phyloP scores from a whole-genome alignment of 2,329 filamentous ascomycete species.

The Aspergillus sergii region DNA sequence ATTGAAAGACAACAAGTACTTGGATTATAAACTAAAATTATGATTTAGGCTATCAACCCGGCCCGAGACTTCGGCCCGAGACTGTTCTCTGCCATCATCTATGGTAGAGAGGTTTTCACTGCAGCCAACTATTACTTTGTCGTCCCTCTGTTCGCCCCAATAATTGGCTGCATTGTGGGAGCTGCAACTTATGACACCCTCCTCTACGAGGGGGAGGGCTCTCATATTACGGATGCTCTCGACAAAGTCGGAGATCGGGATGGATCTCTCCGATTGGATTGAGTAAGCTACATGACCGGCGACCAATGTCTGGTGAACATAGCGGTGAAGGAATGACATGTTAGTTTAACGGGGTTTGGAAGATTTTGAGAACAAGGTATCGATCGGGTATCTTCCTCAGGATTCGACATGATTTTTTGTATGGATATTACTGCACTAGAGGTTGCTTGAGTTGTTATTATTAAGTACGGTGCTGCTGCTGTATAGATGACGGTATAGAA shows the following conservation, averaged over 20 bases:
- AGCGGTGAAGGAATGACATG: neutral
- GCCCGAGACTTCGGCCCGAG: slow-evolving; percentile 34
- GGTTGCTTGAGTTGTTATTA: neutral
- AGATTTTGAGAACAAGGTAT: neutral
- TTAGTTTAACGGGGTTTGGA: no score
- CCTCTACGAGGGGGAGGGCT: slow-evolving; percentile 33
- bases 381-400: neutral
- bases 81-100: slow-evolving; percentile 33
- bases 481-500: neutral
- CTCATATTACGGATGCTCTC: slow-evolving; percentile 31
- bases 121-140: slow-evolving; percentile 32
- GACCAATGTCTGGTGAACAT: neutral
- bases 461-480: neutral
- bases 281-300: neutral
- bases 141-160: slow-evolving; percentile 31
- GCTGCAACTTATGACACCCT: slow-evolving; percentile 30
- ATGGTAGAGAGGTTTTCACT: slow-evolving; percentile 33
- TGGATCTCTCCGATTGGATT: slow-evolving; percentile 26
- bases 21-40: neutral
- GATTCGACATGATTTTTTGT: neutral
- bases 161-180: slow-evolving; percentile 30
- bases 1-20: neutral
- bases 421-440: neutral
- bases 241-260: slow-evolving; percentile 25
- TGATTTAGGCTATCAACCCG: slow-evolving; percentile 32